phyloP scores from a whole-genome alignment of 345 rosid species.

The Rhodomyrtus tomentosa region DNA sequence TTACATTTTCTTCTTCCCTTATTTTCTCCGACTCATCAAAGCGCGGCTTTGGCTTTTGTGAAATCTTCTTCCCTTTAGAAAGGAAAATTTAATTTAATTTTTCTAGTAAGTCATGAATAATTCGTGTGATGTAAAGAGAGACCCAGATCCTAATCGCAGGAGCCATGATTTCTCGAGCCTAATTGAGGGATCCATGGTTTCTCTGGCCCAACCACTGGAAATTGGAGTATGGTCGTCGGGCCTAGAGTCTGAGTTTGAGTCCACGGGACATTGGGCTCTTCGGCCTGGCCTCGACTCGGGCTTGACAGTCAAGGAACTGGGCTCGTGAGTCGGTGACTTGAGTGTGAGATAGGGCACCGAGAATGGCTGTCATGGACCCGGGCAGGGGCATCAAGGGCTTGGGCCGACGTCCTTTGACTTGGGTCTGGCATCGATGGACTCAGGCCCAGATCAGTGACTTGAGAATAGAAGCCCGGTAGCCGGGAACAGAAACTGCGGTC shows the following conservation, averaged over 20 bases:
- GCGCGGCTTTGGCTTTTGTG: not conserved
- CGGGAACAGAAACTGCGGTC: no score
- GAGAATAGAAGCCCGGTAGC: not conserved
- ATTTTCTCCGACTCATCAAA: no score
- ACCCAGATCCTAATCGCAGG: not conserved
- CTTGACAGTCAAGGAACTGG: not conserved
- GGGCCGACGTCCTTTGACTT: accelerated
- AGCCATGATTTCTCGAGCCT: not conserved
- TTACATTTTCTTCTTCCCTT: not conserved
- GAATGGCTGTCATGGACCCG: not conserved
- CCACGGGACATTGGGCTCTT: accelerated
- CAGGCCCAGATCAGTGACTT: not conserved
- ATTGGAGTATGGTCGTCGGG: not conserved
- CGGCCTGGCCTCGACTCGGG: no score
- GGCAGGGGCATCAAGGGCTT: not conserved
- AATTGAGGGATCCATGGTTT: not conserved
- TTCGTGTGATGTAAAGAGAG: not conserved
- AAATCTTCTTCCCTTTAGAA: not conserved
- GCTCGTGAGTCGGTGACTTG: not conserved
- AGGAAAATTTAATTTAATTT: not conserved
- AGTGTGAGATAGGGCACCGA: not conserved
- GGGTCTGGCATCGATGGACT: not conserved
- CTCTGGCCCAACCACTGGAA: not conserved
- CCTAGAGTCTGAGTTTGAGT: no score
- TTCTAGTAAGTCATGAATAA: not conserved